Evolutionary conservation across 1,284 basidiomycete species (phyloP).

Genomic region (Austroboletus niveus): DNA sequence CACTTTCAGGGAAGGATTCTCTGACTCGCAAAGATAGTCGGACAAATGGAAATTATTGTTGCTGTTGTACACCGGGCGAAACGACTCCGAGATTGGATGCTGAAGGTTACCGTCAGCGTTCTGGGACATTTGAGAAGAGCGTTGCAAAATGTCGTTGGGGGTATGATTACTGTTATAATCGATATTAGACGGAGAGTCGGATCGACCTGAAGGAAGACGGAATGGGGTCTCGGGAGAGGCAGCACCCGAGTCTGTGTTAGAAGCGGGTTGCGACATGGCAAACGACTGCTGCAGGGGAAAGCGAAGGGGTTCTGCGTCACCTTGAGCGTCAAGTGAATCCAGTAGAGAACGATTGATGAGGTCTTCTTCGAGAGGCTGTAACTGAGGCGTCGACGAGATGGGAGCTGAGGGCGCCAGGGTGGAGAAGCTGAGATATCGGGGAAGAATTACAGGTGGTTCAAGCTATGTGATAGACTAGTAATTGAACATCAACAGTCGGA

Average conservation of each 20-base stretch:
- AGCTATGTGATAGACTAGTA: slow-evolving; percentile 33
- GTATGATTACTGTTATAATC: slow-evolving; percentile 33
- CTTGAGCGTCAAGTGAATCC: slow-evolving; percentile 75
- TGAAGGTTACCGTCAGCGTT: slow-evolving; percentile 33
- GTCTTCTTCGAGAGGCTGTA: slow-evolving; percentile 65
- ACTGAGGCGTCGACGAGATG: slow-evolving; percentile 53
- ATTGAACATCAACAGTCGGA: slow-evolving; percentile 37
- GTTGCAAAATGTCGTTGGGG: slow-evolving; percentile 35
- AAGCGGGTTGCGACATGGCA: slow-evolving; percentile 31
- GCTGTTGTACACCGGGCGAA: slow-evolving; percentile 49
- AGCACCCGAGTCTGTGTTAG: slow-evolving; percentile 52
- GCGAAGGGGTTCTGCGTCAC: slow-evolving; percentile 67
- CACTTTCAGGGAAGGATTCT: slow-evolving; percentile 39
- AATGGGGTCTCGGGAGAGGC: slow-evolving; percentile 55
- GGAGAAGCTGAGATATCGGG: slow-evolving; percentile 38
- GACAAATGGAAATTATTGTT: slow-evolving; percentile 37
- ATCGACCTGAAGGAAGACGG: slow-evolving; percentile 43
- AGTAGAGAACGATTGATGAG: slow-evolving; percentile 79
- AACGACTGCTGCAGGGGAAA: slow-evolving; percentile 26
- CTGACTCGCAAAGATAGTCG: slow-evolving; percentile 39
- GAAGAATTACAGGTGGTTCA: slow-evolving; percentile 31
- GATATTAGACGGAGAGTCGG: slow-evolving; percentile 50
- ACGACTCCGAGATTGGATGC: slow-evolving; percentile 33
- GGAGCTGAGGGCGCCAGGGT: slow-evolving; percentile 62
- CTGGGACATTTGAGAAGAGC: slow-evolving; percentile 37